Evolutionary conservation across 441 rosid species (phyloP).

Genomic region (Populus trichocarpa): DNA sequence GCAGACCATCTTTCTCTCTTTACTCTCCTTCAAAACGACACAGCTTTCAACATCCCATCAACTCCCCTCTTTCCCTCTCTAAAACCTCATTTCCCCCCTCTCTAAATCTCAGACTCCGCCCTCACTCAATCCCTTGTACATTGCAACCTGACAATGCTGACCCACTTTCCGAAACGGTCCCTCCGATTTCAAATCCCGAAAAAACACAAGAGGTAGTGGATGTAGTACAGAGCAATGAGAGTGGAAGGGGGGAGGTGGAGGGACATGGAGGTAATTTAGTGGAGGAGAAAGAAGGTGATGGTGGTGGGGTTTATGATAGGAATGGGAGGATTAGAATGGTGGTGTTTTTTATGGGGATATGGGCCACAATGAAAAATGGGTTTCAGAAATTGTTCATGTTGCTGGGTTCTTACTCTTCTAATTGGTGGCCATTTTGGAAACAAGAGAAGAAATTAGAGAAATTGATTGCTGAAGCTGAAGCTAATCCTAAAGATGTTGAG

Average conservation of each 20-base stretch:
- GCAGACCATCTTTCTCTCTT: constrained; percentile 31
- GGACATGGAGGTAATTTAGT: constrained; percentile 14
- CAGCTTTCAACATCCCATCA: constrained; percentile 1
- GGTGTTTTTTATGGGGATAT: constrained; percentile 57
- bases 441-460: constrained; percentile 68
- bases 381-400: constrained; percentile 42
- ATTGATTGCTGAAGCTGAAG: constrained; percentile 79
- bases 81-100: constrained; percentile 24
- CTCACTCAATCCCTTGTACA: constrained; percentile 37
- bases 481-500: constrained; percentile 70
- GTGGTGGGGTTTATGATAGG: constrained; percentile 29
- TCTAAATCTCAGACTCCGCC: constrained; percentile 17
- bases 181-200: constrained; percentile 16
- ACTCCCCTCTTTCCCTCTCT: constrained; percentile 17
- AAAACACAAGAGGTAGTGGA: constrained; percentile 1
- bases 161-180: constrained; percentile 26
- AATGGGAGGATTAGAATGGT: constrained; percentile 19
- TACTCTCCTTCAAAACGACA: constrained; percentile 3
- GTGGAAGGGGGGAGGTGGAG: constrained; percentile 20
- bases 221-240: constrained; percentile 21
- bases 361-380: constrained; percentile 48
- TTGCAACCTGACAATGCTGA: constrained; percentile 53
- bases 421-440: constrained; percentile 84
- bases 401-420: constrained; percentile 21
- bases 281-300: constrained; percentile 24